Evolutionary conservation across 768 basidiomycete genomes (phyloP).

Genomic region (Termitomyces sp.): DNA sequence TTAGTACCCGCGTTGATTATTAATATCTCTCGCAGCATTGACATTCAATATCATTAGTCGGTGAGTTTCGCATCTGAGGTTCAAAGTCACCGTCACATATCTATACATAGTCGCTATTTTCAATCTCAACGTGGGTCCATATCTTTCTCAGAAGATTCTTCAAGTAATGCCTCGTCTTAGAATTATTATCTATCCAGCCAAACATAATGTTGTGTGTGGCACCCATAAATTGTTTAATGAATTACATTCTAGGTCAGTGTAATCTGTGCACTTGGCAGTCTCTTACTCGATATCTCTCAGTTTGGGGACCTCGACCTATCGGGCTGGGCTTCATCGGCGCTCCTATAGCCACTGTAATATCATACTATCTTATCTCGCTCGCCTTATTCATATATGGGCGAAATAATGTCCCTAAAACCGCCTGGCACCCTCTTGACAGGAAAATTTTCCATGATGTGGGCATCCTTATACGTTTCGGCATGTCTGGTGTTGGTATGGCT

Average conservation of each 20-base stretch:
- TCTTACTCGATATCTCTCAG: background rate
- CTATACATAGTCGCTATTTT: conserved; percentile 1
- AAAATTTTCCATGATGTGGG: background rate
- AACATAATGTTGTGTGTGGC: conserved; percentile 68
- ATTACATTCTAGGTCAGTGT: conserved; percentile 67
- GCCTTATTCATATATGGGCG: background rate
- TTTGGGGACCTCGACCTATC: background rate
- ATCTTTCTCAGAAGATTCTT: background rate
- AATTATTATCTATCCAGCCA: conserved; percentile 18
- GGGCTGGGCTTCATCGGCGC: background rate
- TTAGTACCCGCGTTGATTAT: background rate
- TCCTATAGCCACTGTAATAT: background rate
- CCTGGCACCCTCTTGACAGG: background rate
- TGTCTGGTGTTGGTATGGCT: background rate
- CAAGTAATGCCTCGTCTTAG: conserved; percentile 22
- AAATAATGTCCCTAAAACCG: background rate
- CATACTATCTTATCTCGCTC: background rate
- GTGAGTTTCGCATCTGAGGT: background rate
- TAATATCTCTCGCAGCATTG: background rate
- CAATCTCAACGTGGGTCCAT: conserved; percentile 4
- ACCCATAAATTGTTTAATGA: conserved; percentile 76
- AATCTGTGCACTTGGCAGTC: background rate
- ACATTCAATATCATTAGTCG: background rate
- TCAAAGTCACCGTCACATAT: background rate
- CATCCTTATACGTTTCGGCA: background rate